Evolutionary conservation across 2,329 filamentous ascomycete species (phyloP), one percentile per base, ranked within the genome.

Genomic region (Penicillium vulpinum): DNA sequence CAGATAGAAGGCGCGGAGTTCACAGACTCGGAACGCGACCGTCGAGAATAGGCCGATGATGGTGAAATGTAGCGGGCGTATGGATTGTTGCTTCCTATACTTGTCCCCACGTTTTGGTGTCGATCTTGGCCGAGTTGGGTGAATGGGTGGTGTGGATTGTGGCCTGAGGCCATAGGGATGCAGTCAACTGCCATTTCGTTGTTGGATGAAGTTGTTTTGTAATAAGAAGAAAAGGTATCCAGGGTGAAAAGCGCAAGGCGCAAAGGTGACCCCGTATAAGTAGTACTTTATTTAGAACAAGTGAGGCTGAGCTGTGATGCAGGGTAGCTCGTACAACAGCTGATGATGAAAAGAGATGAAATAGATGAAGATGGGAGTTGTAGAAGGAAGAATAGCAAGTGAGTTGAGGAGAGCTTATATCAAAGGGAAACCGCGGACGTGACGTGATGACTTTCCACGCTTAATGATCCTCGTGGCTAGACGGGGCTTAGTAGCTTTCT

Each of bases 1-100:
- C 66, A 66, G 38, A 65, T 49, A 15, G 62, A 66, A 16, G 62
- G 69, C 13, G 44, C 44, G 16, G 63, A 61, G 26, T 58, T 61
- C 15, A 69, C 28, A 28, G 65, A 67, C 13, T 65, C 62, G 4
- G 67, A 66, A 21, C 61, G 57, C 26, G 65, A 60, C 18, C 60
- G 65, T 5, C 55, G 57, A 9, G 56, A 58, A 33, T 51, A 54
- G 10, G 13, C 24, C 4, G 62, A 61, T 11, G 66, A 62, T 3
- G 68, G 61, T 13, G 70, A 69, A 38, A 68, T 62, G 52, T 65
- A 67, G 35, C 63, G 62, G 28, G 64, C 56, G 49, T 71, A 72
- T 8, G 69, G 67, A 52, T 67, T 71, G 47, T 64, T 62, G 56
- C 58, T 67, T 41, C 58, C 53, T 18, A 62, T 50, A 5, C 26